Percentiles rank a stretch among this genome's conserved stretches.
phyloP scores from a whole-genome alignment of 1,284 basidiomycete genomes.

The Trichosporon ovoides region DNA sequence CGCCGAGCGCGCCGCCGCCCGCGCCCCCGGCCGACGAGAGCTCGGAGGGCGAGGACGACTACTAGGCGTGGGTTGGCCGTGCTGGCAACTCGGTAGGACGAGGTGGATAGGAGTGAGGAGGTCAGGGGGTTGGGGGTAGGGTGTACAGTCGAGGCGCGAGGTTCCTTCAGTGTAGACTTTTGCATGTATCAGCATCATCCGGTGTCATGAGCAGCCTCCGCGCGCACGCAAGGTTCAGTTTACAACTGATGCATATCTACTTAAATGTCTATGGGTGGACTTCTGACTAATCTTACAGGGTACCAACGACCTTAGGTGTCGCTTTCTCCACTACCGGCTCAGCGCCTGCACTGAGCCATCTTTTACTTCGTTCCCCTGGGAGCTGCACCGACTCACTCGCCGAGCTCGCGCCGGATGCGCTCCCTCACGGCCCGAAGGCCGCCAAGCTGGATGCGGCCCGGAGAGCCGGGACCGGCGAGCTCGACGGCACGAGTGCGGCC shows the following conservation, averaged over 20 bases:
- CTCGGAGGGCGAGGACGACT: conserved; percentile 20
- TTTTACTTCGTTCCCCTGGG: no score
- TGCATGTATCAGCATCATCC: no score
- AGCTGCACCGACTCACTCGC: conserved; percentile 18
- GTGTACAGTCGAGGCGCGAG: neutral
- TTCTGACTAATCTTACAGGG: neutral
- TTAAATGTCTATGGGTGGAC: neutral
- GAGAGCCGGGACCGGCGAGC: conserved; percentile 29
- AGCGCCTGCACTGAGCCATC: neutral
- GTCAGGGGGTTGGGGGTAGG: neutral
- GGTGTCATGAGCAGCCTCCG: neutral
- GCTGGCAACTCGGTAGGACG: neutral
- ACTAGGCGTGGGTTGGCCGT: neutral
- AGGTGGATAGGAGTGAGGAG: neutral
- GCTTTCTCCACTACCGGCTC: neutral
- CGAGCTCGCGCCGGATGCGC: conserved; percentile 43
- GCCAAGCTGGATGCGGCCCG: conserved; percentile 38
- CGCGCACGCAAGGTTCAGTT: neutral
- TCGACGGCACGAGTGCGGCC: neutral
- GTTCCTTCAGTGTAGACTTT: no score
- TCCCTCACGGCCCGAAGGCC: conserved; percentile 45
- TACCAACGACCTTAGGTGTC: neutral
- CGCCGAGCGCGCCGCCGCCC: neutral
- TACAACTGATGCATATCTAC: neutral
- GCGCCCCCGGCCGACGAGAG: conserved; percentile 11